Evolutionary conservation across 768 basidiomycete genomes (phyloP), one percentile per base, ranked within the genome.

Genomic region (Ephemerocybe angulata): DNA sequence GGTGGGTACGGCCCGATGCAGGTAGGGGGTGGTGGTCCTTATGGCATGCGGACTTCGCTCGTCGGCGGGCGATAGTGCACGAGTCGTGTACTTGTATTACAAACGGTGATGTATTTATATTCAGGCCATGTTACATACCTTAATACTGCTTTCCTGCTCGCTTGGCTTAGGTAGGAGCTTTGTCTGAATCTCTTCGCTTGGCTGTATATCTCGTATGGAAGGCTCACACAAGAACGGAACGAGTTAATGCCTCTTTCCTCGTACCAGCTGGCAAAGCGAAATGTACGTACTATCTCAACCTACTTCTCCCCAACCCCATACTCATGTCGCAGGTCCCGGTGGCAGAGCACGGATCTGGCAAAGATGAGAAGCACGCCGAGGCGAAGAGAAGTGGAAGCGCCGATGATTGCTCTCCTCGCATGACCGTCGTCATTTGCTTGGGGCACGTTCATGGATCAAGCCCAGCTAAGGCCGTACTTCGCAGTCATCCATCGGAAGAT

Each of bases 31-130:
- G n/a, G n/a, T n/a, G n/a, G n/a, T n/a, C n/a, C n/a, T n/a, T n/a
- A n/a, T n/a, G n/a, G n/a, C 41, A 50, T 55, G 38, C 33, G 54
- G 21, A 50, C 53, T 21, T 48, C 53, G 25, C 53, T 55, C 19
- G 53, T 55, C 3, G 54, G 54, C 5, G 54, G 54, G 22, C 38
- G 54, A 30, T 41, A 49, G n/a, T 28, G 22, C 13, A n/a, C 25
- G 28, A 31, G 17, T 7, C n/a, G n/a, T 49, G 47, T 49, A 49
- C 21, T 49, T 49, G 11, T 49, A 49, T 31, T 29, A 42, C 41
- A 22, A 21, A 49, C 13, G 47, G 47, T 49, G 47, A 49, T 49
- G 47, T 49, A 49, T 33, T 42, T 49, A 21, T 49, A 49, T 46
- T 31, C 47, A 15, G 4, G 15, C 27, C 33, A 8, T 31, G 47